phyloP scores from a whole-genome alignment of 345 rosid species.

The Citrus reticulata region DNA sequence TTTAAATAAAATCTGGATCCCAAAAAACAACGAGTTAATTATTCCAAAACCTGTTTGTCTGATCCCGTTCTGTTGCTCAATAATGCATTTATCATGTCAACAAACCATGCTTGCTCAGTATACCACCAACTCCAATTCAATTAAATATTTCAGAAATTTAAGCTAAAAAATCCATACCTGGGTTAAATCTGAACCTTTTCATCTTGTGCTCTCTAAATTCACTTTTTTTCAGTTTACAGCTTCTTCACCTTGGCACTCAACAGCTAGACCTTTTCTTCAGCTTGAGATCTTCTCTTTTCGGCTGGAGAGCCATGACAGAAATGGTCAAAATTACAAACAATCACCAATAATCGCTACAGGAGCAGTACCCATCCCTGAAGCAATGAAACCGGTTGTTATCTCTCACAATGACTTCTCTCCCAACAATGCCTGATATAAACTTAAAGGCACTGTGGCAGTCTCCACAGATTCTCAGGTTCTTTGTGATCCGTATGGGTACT shows the following conservation, averaged over 20 bases:
- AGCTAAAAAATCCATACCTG: background rate
- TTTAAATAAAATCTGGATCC: too few species aligned
- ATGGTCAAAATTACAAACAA: background rate
- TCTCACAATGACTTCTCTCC: constrained; percentile 67
- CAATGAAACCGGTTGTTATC: constrained; percentile 77
- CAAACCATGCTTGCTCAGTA: too few species aligned
- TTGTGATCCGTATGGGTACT: constrained; percentile 73
- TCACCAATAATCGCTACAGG: constrained; percentile 80
- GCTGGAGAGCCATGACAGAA: background rate
- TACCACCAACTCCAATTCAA: too few species aligned
- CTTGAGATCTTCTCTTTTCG: background rate
- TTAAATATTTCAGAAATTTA: too few species aligned
- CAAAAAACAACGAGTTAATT: too few species aligned
- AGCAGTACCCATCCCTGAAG: constrained; percentile 53
- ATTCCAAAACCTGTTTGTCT: too few species aligned
- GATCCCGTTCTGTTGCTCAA: too few species aligned
- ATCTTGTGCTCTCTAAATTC: background rate
- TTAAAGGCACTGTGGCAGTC: constrained; percentile 82
- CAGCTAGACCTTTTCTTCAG: background rate
- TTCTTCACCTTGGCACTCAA: background rate
- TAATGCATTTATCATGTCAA: too few species aligned
- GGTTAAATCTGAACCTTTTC: background rate
- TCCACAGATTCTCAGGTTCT: constrained; percentile 84
- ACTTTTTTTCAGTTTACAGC: background rate
- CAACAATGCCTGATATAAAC: constrained; percentile 51